Base-by-base conservation (phyloP, 2,329 filamentous ascomycete genomes). In the Aspergillus neoniger region DNA sequence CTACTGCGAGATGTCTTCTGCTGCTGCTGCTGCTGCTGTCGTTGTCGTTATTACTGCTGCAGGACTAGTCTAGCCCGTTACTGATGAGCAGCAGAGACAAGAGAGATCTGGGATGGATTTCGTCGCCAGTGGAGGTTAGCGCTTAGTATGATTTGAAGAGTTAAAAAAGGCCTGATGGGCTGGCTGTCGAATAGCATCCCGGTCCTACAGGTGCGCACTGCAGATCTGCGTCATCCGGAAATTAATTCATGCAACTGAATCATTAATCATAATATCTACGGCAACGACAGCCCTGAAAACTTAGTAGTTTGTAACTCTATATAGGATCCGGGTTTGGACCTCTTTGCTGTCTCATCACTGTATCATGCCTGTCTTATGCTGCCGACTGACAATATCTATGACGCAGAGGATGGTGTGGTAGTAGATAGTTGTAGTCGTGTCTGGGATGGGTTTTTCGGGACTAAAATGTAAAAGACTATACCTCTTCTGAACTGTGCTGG, bases 201-300 rank as follows among this genome's bases (percentile, higher is more conserved):
- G 52, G 52, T 43, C 49, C 52, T 62, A 48, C 51, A 28, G 47
- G 44, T 30, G 52, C 25, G 21, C n/a, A 43, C 55, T 53, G 58
- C 51, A 19, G 55, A 63, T 61, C 61, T 63, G 51, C 48, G 54
- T 36, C 47, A 54, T 30, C 50, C 55, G 61, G 61, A 63, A 57
- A 61, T 63, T 63, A 63, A 62, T 57, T 55, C 59, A 57, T 49
- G 43, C 47, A 47, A 43, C 14, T 30, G 36, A 43, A 15, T 43
- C 30, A 44, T 55, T 30, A 15, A 25, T 36, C 12, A 36, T 55
- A 19, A 32, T 32, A 25, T 19, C 43, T 19, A 55, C 17, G 38
- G 36, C 5, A 19, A 17, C 25, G 14, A 49, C 47, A 28, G 14
- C 47, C n/a, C 32, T 25, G 51, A 12, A 53, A 32, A 28, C 25